These are phyloP conservation scores for Backusella mclennaniae DNA, from an alignment of 192 early-diverging fungal species.

Conservation along the genomic window DNA sequence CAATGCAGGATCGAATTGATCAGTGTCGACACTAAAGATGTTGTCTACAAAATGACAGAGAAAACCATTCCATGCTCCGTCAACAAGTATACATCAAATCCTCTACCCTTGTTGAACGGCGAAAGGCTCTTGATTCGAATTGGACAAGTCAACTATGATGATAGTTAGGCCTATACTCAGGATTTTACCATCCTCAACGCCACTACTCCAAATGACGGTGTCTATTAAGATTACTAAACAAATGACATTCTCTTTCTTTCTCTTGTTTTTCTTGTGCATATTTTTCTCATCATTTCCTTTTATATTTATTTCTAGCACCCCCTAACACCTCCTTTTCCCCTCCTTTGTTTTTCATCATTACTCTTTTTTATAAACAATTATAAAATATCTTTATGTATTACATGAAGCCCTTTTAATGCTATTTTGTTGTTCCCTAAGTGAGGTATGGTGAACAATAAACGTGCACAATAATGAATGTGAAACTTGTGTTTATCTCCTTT, in stretches of 20 bases:
- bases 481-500: neutral
- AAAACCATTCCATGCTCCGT: neutral
- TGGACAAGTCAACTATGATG: neutral
- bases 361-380: neutral
- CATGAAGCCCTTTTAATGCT: neutral
- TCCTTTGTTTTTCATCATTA: neutral
- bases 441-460: neutral
- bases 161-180: neutral
- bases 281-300: neutral
- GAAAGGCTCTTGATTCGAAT: neutral
- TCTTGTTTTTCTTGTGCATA: neutral
- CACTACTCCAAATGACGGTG: neutral
- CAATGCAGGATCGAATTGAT: conserved; percentile 1
- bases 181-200: neutral
- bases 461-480: neutral
- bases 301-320: neutral
- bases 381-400: neutral
- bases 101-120: neutral
- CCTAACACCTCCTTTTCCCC: neutral
- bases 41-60: neutral
- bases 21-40: neutral
- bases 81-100: neutral
- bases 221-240: neutral
- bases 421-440: too few species aligned
- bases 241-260: neutral